Percentiles rank a stretch among this genome's conserved stretches.
These are phyloP conservation scores for Marasmius sp. DNA, from an alignment of 1,284 basidiomycete species.

Conservation along the genomic window DNA sequence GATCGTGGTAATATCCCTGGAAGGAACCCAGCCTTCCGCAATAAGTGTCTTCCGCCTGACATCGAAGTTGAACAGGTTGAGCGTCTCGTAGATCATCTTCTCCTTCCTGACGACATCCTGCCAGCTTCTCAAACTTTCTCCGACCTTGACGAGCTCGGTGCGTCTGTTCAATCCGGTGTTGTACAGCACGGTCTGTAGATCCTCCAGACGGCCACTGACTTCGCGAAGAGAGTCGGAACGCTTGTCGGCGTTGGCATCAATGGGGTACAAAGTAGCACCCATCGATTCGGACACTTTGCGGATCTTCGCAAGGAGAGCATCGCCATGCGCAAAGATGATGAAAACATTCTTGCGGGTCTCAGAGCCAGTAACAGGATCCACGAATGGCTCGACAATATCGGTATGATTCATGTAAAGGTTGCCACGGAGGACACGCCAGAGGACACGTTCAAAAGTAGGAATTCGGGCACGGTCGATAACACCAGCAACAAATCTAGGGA, in stretches of 20 bases:
- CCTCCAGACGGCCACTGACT: conserved; percentile 88
- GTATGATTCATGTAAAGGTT: conserved; percentile 99
- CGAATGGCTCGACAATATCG: conserved; percentile 92
- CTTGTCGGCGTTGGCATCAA: conserved; percentile 92
- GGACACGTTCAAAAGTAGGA: conserved; percentile 93
- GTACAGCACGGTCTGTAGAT: conserved; percentile 88
- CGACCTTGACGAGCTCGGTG: conserved; percentile 83
- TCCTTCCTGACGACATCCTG: conserved; percentile 94
- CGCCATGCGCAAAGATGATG: conserved; percentile 99
- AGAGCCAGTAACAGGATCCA: conserved; percentile 79
- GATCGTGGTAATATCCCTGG: conserved; percentile 84
- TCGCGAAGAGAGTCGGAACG: conserved; percentile 89
- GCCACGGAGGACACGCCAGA: conserved; percentile 97
- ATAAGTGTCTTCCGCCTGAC: conserved; percentile 91
- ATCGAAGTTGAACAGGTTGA: conserved; percentile 96
- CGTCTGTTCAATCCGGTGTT: conserved; percentile 89
- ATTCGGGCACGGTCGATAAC: conserved; percentile 94
- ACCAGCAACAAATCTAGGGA: conserved; percentile 84
- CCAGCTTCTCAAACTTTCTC: conserved; percentile 88
- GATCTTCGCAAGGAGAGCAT: conserved; percentile 92
- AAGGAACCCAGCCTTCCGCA: conserved; percentile 98
- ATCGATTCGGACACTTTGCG: conserved; percentile 98
- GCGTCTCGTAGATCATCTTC: conserved; percentile 92
- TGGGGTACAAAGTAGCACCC: conserved; percentile 96
- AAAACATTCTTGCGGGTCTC: conserved; percentile 98